Evolutionary conservation across 2,329 filamentous ascomycete species (phyloP).

Genomic region (Harringtonia lauricola): DNA sequence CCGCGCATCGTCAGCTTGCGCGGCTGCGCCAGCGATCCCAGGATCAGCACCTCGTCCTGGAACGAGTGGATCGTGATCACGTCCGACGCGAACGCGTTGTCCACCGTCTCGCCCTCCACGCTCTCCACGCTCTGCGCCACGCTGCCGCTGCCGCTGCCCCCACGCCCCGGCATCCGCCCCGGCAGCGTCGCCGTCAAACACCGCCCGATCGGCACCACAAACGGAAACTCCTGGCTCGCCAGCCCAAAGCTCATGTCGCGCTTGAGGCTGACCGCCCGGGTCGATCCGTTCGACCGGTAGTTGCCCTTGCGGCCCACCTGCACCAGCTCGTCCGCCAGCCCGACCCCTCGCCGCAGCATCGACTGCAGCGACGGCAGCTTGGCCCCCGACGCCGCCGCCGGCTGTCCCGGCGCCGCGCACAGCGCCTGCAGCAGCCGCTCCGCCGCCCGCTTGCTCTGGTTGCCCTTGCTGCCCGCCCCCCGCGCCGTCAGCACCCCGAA

Average conservation of each 20-base stretch:
- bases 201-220: conserved; percentile 83
- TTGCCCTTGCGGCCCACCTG: conserved; percentile 52
- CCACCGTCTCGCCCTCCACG: conserved; percentile 45
- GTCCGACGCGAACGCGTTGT: conserved; percentile 80
- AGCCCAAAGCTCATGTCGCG: conserved; percentile 75
- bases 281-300: conserved; percentile 65
- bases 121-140: too few relatives aligned
- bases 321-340: conserved; percentile 40
- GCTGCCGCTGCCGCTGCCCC: conserved; percentile 14
- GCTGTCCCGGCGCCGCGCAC: background rate
- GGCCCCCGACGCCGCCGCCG: background rate
- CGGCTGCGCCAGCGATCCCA: conserved; percentile 86
- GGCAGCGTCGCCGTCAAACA: conserved; percentile 78
- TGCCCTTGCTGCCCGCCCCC: background rate
- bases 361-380: conserved; percentile 1
- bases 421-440: conserved; percentile 43
- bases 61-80: conserved; percentile 75
- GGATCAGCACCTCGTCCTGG: conserved; percentile 76
- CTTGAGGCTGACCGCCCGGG: conserved; percentile 59
- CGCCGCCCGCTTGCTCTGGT: conserved; percentile 48
- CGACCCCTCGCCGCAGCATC: conserved; percentile 28
- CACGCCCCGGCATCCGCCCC: background rate
- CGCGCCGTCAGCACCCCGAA: conserved; percentile 65
- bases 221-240: conserved; percentile 67
- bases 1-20: conserved; percentile 80